These are phyloP conservation scores for Cucurbita argyrosperma DNA, from an alignment of 306 rosid species.

Conservation along the genomic window DNA sequence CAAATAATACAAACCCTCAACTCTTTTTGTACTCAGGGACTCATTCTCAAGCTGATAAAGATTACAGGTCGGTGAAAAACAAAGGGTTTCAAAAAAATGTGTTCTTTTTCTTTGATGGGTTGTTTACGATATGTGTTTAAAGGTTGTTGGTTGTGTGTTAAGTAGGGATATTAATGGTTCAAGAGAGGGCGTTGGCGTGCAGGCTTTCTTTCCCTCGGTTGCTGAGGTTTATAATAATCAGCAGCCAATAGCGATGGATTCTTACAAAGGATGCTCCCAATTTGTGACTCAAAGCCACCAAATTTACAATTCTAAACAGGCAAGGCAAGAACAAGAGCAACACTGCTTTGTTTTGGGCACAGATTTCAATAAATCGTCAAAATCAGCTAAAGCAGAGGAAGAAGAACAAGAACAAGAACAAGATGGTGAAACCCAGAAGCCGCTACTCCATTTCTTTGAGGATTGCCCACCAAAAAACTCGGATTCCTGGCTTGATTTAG, in stretches of 20 bases:
- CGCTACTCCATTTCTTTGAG: slow-evolving; percentile 88
- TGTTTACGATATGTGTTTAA: not conserved
- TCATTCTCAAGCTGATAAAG: slow-evolving; percentile 36
- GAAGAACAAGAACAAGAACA: slow-evolving; percentile 14
- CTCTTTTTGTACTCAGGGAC: slow-evolving; percentile 47
- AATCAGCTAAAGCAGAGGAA: slow-evolving; percentile 27
- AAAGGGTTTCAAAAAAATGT: too few species aligned
- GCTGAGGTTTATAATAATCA: slow-evolving; percentile 25
- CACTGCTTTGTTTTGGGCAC: slow-evolving; percentile 85
- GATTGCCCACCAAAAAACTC: slow-evolving; percentile 87
- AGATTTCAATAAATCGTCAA: slow-evolving; percentile 60
- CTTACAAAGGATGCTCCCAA: slow-evolving; percentile 37
- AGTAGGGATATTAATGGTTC: slow-evolving; percentile 50
- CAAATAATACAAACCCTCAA: slow-evolving; percentile 34
- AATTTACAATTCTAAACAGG: slow-evolving; percentile 7
- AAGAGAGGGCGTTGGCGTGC: slow-evolving; percentile 62
- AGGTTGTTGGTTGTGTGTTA: slow-evolving; percentile 1
- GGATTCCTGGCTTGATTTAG: slow-evolving; percentile 95
- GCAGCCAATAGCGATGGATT: slow-evolving; percentile 37
- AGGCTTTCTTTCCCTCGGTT: slow-evolving; percentile 72
- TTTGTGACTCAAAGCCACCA: slow-evolving; percentile 34
- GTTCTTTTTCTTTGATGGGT: not conserved
- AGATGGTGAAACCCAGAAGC: slow-evolving; percentile 47
- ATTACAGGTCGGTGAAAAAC: slow-evolving; percentile 41
- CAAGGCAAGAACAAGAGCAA: slow-evolving; percentile 28